Base-by-base conservation (phyloP, 2,329 filamentous ascomycete genomes). In the Emergomyces orientalis region DNA sequence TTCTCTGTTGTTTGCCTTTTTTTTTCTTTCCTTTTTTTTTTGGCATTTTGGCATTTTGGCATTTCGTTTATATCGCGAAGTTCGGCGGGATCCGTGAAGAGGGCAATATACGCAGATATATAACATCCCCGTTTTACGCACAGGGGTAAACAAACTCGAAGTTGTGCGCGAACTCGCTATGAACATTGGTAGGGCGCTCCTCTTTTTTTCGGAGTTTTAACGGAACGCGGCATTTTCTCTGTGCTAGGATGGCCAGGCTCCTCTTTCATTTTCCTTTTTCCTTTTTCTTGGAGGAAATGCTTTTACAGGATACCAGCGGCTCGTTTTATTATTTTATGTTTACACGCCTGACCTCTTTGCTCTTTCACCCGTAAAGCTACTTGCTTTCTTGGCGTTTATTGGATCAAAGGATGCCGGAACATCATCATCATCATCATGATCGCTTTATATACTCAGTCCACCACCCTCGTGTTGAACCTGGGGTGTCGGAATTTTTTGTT, bases 81-180 rank as follows among this genome's bases (percentile, higher is more conserved):
- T 59, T 59, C 56, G 56, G 56, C 56, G 19, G 56, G 56, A 59
- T 34, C 56, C 39, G 56, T 22, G 56, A 59, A 25, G 25, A 59
- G 37, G 25, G 41, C 34, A 59, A 47, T 57, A 43, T 34, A 34
- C 8, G n/a, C 51, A 41, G 17, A 30, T 59, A n/a, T 32, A 43
- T 17, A 39, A 13, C 22, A 25, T 22, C 55, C 22, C 7, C 30
- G 6, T 34, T 54, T 34, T 34, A 19, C 30, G 17, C 25, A 45
- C 41, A 32, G 14, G 13, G 25, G 25, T 4, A 2, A 41, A 7
- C 34, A 41, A 45, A 47, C 37, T 27, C 34, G n/a, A 32, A 22
- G 7, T 6, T 59, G 39, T 45, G 19, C 41, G 13, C 47, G 55
- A 32, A 22, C 56, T 25, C 32, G 7, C 22, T 47, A 32, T 59